These are phyloP conservation scores for Angophora floribunda DNA, from an alignment of 345 rosid genomes.

Conservation along the genomic window DNA sequence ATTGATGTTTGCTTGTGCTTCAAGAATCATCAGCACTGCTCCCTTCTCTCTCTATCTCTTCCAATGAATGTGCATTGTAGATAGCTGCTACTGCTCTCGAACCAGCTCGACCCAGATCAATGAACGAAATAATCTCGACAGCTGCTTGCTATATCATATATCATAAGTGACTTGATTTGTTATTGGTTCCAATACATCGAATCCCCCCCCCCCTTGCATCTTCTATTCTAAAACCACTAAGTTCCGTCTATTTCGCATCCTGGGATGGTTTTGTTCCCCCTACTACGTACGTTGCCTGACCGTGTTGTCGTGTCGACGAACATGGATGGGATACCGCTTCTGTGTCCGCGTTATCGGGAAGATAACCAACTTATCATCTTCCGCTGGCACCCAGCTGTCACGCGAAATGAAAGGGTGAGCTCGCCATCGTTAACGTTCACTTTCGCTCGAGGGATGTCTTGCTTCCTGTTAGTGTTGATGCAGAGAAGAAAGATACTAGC, in stretches of 20 bases:
- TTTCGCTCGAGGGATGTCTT: slow-evolving; percentile 43
- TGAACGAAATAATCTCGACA: background rate
- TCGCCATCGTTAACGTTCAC: background rate
- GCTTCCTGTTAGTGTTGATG: too few species aligned
- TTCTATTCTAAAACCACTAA: background rate
- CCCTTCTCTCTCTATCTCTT: background rate
- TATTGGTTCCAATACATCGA: background rate
- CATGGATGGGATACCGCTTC: slow-evolving; percentile 73
- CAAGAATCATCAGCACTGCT: background rate
- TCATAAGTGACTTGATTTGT: background rate
- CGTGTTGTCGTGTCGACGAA: slow-evolving; percentile 22
- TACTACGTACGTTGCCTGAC: background rate
- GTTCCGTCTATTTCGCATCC: background rate
- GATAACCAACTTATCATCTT: slow-evolving; percentile 79
- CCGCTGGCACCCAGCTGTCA: slow-evolving; percentile 83
- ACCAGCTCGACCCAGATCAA: background rate
- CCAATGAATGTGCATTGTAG: background rate
- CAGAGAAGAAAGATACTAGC: too few species aligned
- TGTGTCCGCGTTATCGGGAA: slow-evolving; percentile 88
- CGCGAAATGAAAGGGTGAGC: slow-evolving; percentile 3
- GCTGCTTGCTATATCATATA: background rate
- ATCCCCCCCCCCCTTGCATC: background rate
- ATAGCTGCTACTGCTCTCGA: background rate
- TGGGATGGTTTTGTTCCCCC: background rate
- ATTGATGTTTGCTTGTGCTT: background rate